phyloP scores from a whole-genome alignment of 2,329 filamentous ascomycete species.

The Fusarium sp. region DNA sequence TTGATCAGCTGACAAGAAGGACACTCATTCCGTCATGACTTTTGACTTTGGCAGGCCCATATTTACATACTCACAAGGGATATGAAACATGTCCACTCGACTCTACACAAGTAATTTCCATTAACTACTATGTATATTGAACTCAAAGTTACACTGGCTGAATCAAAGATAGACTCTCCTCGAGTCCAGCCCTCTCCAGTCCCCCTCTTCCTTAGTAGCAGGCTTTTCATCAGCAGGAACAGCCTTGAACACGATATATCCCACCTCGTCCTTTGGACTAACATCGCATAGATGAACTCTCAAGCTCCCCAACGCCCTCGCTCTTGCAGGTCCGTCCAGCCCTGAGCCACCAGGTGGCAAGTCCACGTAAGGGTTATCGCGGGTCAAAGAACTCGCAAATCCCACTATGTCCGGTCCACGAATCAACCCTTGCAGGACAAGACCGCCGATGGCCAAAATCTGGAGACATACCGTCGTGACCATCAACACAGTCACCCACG shows the following conservation, averaged over 20 bases:
- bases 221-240: neutral
- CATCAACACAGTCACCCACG: constrained; percentile 11
- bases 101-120: too few species aligned
- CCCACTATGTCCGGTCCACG: constrained; percentile 22
- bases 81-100: too few species aligned
- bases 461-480: constrained; percentile 5
- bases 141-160: too few species aligned
- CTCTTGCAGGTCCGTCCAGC: constrained; percentile 15
- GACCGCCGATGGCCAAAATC: constrained; percentile 5
- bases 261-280: neutral
- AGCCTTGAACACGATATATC: constrained; percentile 13
- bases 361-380: constrained; percentile 16
- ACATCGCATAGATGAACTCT: constrained; percentile 20
- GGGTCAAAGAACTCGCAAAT: constrained; percentile 22
- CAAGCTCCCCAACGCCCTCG: constrained; percentile 1
- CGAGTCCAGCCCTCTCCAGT: neutral
- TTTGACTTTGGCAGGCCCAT: too few species aligned
- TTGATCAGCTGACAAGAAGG: too few species aligned
- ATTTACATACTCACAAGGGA: neutral
- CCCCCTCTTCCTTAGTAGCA: neutral
- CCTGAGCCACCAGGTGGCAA: constrained; percentile 9
- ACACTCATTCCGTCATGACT: too few species aligned
- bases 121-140: too few species aligned
- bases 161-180: neutral
- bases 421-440: constrained; percentile 1